Evolutionary conservation across 1,284 basidiomycete species (phyloP), one percentile per base, ranked within the genome.

Genomic region (Cerioporus squamosus): DNA sequence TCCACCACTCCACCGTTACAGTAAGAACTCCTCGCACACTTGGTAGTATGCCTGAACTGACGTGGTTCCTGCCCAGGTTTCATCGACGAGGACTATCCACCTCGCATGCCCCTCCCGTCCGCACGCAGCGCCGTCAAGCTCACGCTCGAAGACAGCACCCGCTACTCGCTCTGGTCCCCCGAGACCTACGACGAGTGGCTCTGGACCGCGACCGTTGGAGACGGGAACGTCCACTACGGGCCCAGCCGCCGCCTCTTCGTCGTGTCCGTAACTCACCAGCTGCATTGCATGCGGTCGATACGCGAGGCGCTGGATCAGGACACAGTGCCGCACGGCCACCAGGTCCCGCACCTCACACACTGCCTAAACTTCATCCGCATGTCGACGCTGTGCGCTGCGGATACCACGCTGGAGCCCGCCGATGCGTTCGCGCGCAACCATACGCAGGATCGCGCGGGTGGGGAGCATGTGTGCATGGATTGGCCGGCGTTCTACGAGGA

Each of bases 341-440:
- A 50, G 50, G 43, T 52, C 44, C 49, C 47, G 22, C 62, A 66
- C 52, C 57, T 62, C 44, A 53, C 53, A 48, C 64, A 66, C 52
- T 66, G 64, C 54, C 53, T 66, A 40, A 66, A 66, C 59, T 72
- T 72, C 47, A 51, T 76, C 17, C 66, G 74, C 9, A 73, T 74
- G 64, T 64, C 68, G 26, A 68, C 73, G 24, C 66, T 76, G 26
- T 76, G 75, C 60, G 65, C 67, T 18, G 71, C 73, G 51, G 73
- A 76, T 55, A 63, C 64, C 5, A 74, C 74, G 15, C 68, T 75
- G 24, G 75, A 76, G 58, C 68, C 71, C 3, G 67, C 54, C 1
- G 62, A 67, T 23, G 64, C 53, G 50, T 48, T 67, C 18, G 42
- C 49, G 44, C 53, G 63, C 14, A 62, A 66, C 22, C 42, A 51